Conservation (phyloP, 2,329 filamentous ascomycete species). For the Ploettnerulaceae sp. region DNA sequence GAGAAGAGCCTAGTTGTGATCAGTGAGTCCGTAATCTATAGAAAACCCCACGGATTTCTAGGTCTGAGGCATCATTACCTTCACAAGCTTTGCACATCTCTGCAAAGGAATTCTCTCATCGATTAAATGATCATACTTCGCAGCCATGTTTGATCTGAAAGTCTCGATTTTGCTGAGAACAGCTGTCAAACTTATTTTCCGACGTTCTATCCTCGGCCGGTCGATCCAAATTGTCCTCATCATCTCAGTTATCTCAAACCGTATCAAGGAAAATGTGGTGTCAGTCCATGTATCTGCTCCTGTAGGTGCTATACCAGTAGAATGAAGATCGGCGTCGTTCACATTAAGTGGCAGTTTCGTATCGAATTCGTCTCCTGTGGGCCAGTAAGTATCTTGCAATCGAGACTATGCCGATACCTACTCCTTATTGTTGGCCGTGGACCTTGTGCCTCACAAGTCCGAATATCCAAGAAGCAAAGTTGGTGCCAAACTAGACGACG, state of each 20-base stretch:
- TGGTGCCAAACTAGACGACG: slow-evolving; percentile 73
- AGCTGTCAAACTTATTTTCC: slow-evolving; percentile 56
- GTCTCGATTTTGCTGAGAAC: slow-evolving; percentile 64
- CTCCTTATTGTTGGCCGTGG: slow-evolving; percentile 66
- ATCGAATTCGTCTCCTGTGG: slow-evolving; percentile 70
- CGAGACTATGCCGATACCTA: no score
- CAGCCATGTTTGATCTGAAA: slow-evolving; percentile 59
- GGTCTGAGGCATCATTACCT: slow-evolving; percentile 35
- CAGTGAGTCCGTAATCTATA: no score
- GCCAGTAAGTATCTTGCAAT: no score
- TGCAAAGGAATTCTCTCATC: slow-evolving; percentile 57
- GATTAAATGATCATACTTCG: slow-evolving; percentile 61
- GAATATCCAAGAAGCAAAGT: slow-evolving; percentile 69
- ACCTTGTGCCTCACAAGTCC: slow-evolving; percentile 70
- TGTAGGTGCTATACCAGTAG: slow-evolving; percentile 39
- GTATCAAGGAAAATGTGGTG: slow-evolving; percentile 61
- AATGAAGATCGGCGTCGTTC: slow-evolving; percentile 58
- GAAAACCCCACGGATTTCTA: no score
- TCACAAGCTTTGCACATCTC: slow-evolving; percentile 57
- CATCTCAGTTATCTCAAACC: slow-evolving; percentile 71
- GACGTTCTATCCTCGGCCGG: slow-evolving; percentile 57
- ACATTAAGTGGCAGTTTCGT: slow-evolving; percentile 68
- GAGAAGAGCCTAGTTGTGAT: slow-evolving; percentile 44
- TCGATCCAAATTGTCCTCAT: slow-evolving; percentile 67
- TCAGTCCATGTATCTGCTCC: slow-evolving; percentile 55